Base-by-base conservation (phyloP, 1,284 basidiomycete genomes). In the Moesziomyces sp. region DNA sequence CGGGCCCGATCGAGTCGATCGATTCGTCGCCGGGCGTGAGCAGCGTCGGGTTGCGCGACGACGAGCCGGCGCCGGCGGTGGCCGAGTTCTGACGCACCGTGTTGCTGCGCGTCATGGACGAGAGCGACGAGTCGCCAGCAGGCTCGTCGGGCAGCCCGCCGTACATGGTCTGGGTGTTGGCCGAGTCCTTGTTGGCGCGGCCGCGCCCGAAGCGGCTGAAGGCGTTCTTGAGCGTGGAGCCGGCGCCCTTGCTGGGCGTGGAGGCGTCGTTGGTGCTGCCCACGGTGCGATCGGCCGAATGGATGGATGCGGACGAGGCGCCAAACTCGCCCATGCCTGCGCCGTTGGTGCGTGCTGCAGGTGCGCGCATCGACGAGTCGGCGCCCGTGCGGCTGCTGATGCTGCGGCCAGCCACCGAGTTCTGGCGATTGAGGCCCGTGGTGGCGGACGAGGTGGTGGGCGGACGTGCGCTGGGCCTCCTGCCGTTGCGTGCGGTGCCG, bases 161-260 rank as follows among this genome's bases (percentile, higher is more conserved):
- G 45, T 80, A 80, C 14, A 64, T 35, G 26, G 79, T 76, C 24
- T 62, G 54, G 1, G 67, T 67, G 53, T 78, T 72, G 55, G 52
- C 33, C 2, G 62, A 53, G 23, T 78, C 74, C 57, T 74, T 77
- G 58, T 72, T 70, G 49, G 67, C 63, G 14, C 70, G 62, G 19
- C 68, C 57, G 18, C 76, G 62, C 16, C 78, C 77, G 56, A 80
- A 68, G 19, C 78, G 62, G 46, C 71, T 76, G 54, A 80, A 63
- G 19, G 78, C 78, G 46, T 69, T 74, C 57, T 76, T 75, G 54
- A 79, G 56, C 4, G 77, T 77, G 23, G 73, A 71, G 14, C 76
- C 68, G 18, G 64, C 73, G 23, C 58, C 65, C 33, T 68, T 61
- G 63, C 60, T 67, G n/a, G 68, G 65, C 3, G 70, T 73, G 18